A percentile compares a stretch with the other conserved stretches of the same genome.
These are phyloP conservation scores for Neurospora hispaniola DNA, from an alignment of 495 filamentous ascomycete genomes.

Conservation along the genomic window DNA sequence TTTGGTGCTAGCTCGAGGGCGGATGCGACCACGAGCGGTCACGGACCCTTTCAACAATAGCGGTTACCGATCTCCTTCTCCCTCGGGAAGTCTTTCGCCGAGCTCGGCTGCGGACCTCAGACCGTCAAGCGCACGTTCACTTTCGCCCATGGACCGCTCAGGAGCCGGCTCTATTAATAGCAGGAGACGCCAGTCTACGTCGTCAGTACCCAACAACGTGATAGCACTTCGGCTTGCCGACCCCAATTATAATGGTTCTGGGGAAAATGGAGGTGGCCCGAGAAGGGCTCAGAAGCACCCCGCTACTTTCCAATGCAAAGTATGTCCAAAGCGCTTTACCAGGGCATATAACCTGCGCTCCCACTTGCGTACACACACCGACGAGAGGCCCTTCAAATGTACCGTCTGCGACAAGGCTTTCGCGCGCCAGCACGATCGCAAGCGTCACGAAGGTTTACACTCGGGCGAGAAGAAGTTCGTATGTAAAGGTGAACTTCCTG, in stretches of 20 bases:
- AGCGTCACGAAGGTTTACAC: slow-evolving; percentile 83
- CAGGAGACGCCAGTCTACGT: slow-evolving; percentile 74
- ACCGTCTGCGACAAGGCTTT: slow-evolving; percentile 95
- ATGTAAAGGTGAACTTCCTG: slow-evolving; percentile 72
- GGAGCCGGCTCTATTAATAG: slow-evolving; percentile 44
- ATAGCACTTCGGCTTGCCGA: slow-evolving; percentile 89
- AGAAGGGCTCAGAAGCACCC: slow-evolving; percentile 93
- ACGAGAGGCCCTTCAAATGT: slow-evolving; percentile 89
- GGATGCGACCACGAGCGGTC: slow-evolving; percentile 52
- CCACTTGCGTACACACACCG: slow-evolving; percentile 86
- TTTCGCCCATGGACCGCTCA: slow-evolving; percentile 56
- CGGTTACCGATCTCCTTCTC: slow-evolving; percentile 25
- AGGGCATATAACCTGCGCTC: slow-evolving; percentile 83
- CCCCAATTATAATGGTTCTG: slow-evolving; percentile 59
- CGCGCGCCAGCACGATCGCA: slow-evolving; percentile 86
- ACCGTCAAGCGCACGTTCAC: slow-evolving; percentile 46
- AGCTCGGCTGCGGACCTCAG: slow-evolving; percentile 35
- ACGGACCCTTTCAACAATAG: slow-evolving; percentile 59
- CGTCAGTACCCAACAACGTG: slow-evolving; percentile 76
- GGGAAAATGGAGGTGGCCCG: slow-evolving; percentile 33
- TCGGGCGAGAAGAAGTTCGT: slow-evolving; percentile 96
- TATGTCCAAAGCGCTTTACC: slow-evolving; percentile 83
- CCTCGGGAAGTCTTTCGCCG: slow-evolving; percentile 31
- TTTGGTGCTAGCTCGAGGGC: not conserved
- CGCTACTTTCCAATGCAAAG: slow-evolving; percentile 75